These are phyloP conservation scores for Lolium multiflorum DNA, from an alignment of 176 grass and related monocot species.

Conservation along the genomic window DNA sequence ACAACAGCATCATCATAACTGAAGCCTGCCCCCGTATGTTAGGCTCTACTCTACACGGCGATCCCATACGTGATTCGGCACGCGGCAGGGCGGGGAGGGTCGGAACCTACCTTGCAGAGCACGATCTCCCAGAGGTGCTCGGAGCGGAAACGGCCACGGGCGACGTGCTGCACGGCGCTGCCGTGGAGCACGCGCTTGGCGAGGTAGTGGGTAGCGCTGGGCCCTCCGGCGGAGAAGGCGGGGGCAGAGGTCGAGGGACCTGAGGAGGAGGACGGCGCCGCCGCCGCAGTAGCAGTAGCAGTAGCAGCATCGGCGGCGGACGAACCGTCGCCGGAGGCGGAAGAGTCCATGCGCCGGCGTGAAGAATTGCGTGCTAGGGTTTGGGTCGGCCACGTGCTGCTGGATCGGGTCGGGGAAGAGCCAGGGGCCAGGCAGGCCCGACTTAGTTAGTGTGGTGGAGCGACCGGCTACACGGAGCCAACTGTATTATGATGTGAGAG, in stretches of 20 bases:
- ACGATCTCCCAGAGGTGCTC: slow-evolving; percentile 67
- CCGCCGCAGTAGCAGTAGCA: background rate
- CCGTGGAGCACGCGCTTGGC: slow-evolving; percentile 88
- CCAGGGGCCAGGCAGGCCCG: no score
- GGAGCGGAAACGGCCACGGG: slow-evolving; percentile 78
- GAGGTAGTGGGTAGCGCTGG: slow-evolving; percentile 66
- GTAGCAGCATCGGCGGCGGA: slow-evolving; percentile 13
- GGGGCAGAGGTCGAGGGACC: slow-evolving; percentile 31
- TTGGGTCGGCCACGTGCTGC: slow-evolving; percentile 30
- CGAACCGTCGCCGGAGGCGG: slow-evolving; percentile 39
- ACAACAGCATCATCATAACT: background rate
- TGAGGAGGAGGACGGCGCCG: slow-evolving; percentile 39
- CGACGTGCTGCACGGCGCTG: slow-evolving; percentile 81
- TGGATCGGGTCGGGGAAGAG: background rate
- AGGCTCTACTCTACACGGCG: background rate
- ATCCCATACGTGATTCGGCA: background rate
- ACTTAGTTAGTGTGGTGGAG: no score
- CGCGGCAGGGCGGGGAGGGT: background rate
- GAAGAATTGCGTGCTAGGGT: slow-evolving; percentile 43
- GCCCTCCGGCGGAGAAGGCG: slow-evolving; percentile 13
- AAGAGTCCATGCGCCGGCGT: slow-evolving; percentile 37
- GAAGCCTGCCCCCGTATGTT: background rate
- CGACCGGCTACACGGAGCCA: no score
- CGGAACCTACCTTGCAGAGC: slow-evolving; percentile 74
- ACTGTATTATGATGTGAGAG: no score